Percentiles rank a stretch among this genome's conserved stretches.
These are phyloP conservation scores for Rhizophagus sp. DNA, from an alignment of 192 early-diverging fungal genomes.

Conservation along the genomic window DNA sequence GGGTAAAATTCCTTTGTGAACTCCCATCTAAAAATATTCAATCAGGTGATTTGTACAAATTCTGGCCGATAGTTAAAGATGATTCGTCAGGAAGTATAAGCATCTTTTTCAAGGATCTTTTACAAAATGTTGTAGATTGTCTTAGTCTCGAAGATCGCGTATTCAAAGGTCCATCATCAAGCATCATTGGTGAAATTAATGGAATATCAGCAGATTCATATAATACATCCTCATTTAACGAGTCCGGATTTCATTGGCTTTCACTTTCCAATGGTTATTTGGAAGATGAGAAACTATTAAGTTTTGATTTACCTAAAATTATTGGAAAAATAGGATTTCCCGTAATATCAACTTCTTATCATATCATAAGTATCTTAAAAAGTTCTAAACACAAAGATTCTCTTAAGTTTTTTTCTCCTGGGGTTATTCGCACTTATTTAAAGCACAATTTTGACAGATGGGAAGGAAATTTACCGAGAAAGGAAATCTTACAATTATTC, in stretches of 20 bases:
- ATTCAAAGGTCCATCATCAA: neutral
- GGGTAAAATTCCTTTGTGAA: neutral
- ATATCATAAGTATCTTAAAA: neutral
- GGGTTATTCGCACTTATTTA: neutral
- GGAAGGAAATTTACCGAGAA: neutral
- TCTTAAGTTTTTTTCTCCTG: neutral
- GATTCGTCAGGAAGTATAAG: neutral
- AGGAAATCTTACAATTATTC: neutral
- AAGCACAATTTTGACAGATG: neutral
- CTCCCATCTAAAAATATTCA: neutral
- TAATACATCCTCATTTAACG: too few species aligned
- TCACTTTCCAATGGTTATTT: neutral
- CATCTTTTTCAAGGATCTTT: neutral
- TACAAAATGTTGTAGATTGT: neutral
- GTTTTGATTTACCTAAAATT: neutral
- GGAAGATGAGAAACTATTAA: neutral
- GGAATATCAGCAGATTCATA: too few species aligned
- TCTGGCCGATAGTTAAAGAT: neutral
- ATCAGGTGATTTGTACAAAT: neutral
- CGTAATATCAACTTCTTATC: neutral
- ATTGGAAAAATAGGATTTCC: neutral
- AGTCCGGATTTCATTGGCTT: neutral
- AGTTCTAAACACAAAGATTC: neutral
- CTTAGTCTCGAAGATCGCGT: neutral
- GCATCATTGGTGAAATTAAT: neutral